Evolutionary conservation across 2,329 filamentous ascomycete species (phyloP), one percentile per base, ranked within the genome.

Genomic region (Botrytis byssoidea): DNA sequence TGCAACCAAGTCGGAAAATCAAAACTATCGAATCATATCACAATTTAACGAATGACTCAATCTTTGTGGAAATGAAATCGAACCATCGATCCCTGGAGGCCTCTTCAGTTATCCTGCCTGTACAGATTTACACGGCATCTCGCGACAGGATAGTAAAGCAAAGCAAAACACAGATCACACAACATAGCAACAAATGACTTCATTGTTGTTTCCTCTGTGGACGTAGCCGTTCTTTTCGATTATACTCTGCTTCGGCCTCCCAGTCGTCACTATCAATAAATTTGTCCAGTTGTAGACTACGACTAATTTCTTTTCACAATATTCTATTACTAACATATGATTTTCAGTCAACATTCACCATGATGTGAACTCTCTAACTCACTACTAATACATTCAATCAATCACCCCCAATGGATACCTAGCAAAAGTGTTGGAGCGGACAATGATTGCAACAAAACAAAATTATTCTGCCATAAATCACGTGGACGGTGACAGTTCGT

Each of bases 281-380:
- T 9, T 9, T 57, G 55, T 57, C 14, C 9, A 5, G 9, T 60
- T 22, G 18, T 22, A 35, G 18, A 6, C 57, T 59, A 35, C 16
- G 2, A 35, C 8, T 18, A 35, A 18, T 29, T 55, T n/a, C 37
- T 55, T 10, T 18, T 29, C 8, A 18, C 14, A 55, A 4, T n/a
- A 5, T 22, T 60, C 3, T 2, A 35, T 35, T 60, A 60, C 29
- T 22, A 29, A 35, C 20, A 22, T 22, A 22, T 35, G 29, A 6
- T 22, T 35, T 12, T 35, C 20, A 35, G 10, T 10, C 18, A 60
- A 2, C 16, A 18, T 9, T 22, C 8, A 20, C 6, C 18, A 22
- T 60, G 10, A 12, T 60, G 4, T 22, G 0, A 10, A 9, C 3
- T 22, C 4, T 35, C 18, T 5, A 59, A 7, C 0, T 7, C 12